A percentile compares a stretch with the other conserved stretches of the same genome.
phyloP scores from a whole-genome alignment of 805 yeast species.

The Spathaspora hagerdaliae region DNA sequence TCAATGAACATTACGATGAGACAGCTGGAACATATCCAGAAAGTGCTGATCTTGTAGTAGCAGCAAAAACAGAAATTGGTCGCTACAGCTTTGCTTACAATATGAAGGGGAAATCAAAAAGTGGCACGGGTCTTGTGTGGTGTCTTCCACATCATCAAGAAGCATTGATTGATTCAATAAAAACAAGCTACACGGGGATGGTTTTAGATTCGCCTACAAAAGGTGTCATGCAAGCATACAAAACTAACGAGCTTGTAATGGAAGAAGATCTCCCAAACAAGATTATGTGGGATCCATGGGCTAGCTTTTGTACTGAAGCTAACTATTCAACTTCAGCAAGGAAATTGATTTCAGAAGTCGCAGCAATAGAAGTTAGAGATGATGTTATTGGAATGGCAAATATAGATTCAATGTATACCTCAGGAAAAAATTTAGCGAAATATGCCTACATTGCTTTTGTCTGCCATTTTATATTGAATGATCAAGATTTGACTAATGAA shows the following conservation, averaged over 20 bases:
- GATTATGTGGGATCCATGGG: slow-evolving; percentile 54
- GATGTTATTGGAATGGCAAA: slow-evolving; percentile 58
- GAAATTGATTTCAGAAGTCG: slow-evolving; percentile 41
- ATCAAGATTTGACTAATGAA: slow-evolving; percentile 45
- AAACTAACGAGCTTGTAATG: slow-evolving; percentile 38
- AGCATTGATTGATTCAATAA: slow-evolving; percentile 27
- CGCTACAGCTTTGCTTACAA: slow-evolving; percentile 26
- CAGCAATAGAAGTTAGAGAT: slow-evolving; percentile 48
- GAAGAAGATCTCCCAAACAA: slow-evolving; percentile 39
- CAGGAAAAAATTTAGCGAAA: slow-evolving; percentile 86
- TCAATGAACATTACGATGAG: slow-evolving; percentile 26
- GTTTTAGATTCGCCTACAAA: slow-evolving; percentile 47
- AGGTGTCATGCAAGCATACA: slow-evolving; percentile 45
- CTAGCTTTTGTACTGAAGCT: slow-evolving; percentile 35
- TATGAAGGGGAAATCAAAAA: slow-evolving; percentile 20
- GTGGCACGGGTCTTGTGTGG: slow-evolving; percentile 38
- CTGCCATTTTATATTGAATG: slow-evolving; percentile 60
- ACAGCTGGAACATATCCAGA: slow-evolving; percentile 30
- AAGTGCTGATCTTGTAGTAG: slow-evolving; percentile 14
- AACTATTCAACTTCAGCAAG: slow-evolving; percentile 28
- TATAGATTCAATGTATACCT: slow-evolving; percentile 81
- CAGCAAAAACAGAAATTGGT: slow-evolving; percentile 17
- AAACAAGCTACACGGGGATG: slow-evolving; percentile 25
- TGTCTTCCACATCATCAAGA: slow-evolving; percentile 51
- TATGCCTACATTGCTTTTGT: slow-evolving; percentile 83